phyloP scores from a whole-genome alignment of 2,329 filamentous ascomycete species.

The Botrytis byssoidea region DNA sequence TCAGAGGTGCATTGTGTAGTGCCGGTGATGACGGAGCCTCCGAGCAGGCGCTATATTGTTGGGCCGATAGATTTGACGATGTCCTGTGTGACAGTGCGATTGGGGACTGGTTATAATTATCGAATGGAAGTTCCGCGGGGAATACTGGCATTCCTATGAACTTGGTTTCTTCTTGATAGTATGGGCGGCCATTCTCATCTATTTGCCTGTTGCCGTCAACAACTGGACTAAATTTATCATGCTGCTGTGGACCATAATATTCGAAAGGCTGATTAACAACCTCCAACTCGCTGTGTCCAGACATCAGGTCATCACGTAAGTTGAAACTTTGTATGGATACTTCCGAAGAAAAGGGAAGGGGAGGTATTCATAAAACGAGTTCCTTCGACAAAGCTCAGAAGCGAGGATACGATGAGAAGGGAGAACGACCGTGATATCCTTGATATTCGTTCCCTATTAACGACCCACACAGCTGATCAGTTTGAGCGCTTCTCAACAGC shows the following conservation, averaged over 20 bases:
- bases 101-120: background rate
- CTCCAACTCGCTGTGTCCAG: slow-evolving; percentile 15
- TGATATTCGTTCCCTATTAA: background rate
- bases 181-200: background rate
- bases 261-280: slow-evolving; percentile 13
- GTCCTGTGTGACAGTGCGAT: slow-evolving; percentile 4
- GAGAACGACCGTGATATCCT: slow-evolving; percentile 2
- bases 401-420: background rate
- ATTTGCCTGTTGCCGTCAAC: background rate
- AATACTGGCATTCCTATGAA: slow-evolving; percentile 16
- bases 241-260: slow-evolving; percentile 3
- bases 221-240: background rate
- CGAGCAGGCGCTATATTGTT: background rate
- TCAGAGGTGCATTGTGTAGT: background rate
- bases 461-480: slow-evolving; percentile 7
- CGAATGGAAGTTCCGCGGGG: slow-evolving; percentile 2
- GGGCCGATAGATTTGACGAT: slow-evolving; percentile 5
- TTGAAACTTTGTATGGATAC: background rate
- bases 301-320: slow-evolving; percentile 17
- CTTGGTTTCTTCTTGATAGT: slow-evolving; percentile 8
- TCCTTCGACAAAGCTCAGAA: background rate
- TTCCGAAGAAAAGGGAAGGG: background rate
- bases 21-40: background rate
- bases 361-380: background rate
- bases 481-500: slow-evolving; percentile 11